Conservation (phyloP, 1,284 basidiomycete genomes). For the Naganishia sp. region DNA sequence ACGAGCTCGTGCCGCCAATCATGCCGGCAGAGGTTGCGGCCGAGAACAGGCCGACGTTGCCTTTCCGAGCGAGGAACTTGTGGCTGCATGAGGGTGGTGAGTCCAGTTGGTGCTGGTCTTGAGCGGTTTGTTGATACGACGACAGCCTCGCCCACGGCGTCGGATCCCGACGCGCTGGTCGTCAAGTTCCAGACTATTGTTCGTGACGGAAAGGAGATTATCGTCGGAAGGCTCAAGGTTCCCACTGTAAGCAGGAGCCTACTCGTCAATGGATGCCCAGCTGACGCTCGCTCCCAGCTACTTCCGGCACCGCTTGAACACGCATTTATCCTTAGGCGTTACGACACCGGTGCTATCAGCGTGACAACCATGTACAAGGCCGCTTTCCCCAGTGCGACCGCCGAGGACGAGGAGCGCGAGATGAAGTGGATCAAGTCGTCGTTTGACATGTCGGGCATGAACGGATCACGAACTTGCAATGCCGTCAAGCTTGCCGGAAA, state of each 20-base stretch:
- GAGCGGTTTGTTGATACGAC: neutral
- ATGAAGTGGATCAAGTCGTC: conserved; percentile 77
- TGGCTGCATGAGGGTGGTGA: conserved; percentile 21
- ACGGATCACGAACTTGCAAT: conserved; percentile 67
- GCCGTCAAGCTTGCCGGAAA: conserved; percentile 77
- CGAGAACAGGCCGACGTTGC: conserved; percentile 25
- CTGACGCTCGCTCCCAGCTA: conserved; percentile 48
- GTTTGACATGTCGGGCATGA: conserved; percentile 77
- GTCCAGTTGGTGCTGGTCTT: neutral
- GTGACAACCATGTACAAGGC: conserved; percentile 98
- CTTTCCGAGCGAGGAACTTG: conserved; percentile 28
- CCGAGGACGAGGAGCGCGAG: conserved; percentile 78
- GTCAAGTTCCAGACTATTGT: conserved; percentile 83
- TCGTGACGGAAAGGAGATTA: conserved; percentile 77
- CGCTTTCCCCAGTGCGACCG: conserved; percentile 82
- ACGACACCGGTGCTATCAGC: conserved; percentile 92
- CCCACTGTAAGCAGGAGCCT: conserved; percentile 66
- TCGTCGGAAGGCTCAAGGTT: conserved; percentile 90
- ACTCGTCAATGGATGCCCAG: conserved; percentile 29
- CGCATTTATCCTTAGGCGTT: conserved; percentile 92
- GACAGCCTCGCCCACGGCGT: conserved; percentile 34
- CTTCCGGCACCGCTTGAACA: conserved; percentile 56
- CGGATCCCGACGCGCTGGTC: conserved; percentile 47
- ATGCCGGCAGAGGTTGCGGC: conserved; percentile 2
- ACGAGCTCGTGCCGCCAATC: conserved; percentile 15